These are phyloP conservation scores for Lolium multiflorum DNA, from an alignment of 176 grass and related monocot species.

Conservation along the genomic window DNA sequence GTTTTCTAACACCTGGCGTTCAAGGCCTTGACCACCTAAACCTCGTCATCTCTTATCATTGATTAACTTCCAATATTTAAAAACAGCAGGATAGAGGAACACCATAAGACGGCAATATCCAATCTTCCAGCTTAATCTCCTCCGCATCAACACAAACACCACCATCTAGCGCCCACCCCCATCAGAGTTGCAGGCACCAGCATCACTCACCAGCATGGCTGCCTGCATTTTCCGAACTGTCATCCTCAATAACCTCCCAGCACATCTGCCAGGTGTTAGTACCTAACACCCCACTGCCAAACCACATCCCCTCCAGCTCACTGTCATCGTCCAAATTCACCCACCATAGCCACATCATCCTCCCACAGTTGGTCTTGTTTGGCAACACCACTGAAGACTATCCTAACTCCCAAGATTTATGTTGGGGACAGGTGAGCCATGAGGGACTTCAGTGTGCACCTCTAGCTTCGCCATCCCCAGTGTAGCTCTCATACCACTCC, in stretches of 20 bases:
- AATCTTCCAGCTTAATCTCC: conserved; percentile 10
- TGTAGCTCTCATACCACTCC: neutral
- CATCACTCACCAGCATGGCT: neutral
- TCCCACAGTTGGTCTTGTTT: neutral
- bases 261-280: conserved; percentile 2
- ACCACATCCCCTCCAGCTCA: neutral
- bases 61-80: neutral
- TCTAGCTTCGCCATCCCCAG: neutral
- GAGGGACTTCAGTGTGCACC: neutral
- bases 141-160: conserved; percentile 6
- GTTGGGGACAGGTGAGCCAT: neutral
- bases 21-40: conserved; percentile 12
- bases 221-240: conserved; percentile 1
- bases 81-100: neutral
- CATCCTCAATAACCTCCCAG: neutral
- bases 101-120: neutral
- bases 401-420: conserved; percentile 7
- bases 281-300: conserved; percentile 1
- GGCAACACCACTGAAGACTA: neutral
- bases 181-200: conserved; percentile 6
- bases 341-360: neutral
- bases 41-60: neutral
- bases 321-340: neutral
- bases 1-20: neutral
- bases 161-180: neutral